Evolutionary conservation across 208 protist species (phyloP).

Genomic region (Crithidia bombi): DNA sequence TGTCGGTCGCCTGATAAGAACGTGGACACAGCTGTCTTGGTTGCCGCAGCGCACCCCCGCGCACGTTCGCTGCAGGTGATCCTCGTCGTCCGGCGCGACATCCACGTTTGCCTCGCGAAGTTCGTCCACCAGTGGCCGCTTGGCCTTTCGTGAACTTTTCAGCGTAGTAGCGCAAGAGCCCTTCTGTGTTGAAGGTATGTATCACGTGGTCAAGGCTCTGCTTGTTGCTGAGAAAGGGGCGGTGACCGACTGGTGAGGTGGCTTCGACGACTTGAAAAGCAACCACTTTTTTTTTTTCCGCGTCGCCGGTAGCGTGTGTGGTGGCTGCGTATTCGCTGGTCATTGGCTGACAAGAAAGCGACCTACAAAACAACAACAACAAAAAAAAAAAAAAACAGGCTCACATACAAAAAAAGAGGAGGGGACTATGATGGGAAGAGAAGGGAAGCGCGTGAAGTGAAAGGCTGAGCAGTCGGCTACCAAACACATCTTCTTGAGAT

Average conservation of each 20-base stretch:
- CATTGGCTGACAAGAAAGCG: neutral
- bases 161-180: slow-evolving; percentile 14
- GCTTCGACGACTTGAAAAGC: neutral
- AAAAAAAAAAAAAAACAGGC: neutral
- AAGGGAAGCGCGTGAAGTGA: too few relatives aligned
- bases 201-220: neutral
- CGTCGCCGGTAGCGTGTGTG: neutral
- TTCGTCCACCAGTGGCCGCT: neutral
- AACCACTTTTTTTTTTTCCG: neutral
- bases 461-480: too few relatives aligned
- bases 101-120: slow-evolving; percentile 18
- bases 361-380: neutral
- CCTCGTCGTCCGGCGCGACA: neutral
- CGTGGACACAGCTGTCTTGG: slow-evolving; percentile 14
- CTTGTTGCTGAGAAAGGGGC: slow-evolving; percentile 13
- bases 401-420: neutral
- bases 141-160: neutral
- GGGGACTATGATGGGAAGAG: neutral
- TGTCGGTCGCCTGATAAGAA: neutral
- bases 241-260: too few relatives aligned
- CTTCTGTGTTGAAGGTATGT: neutral
- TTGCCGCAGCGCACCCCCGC: slow-evolving; percentile 16
- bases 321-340: too few relatives aligned
- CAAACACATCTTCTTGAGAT: too few relatives aligned
- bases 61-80: slow-evolving; percentile 10